Conservation (phyloP, 1,284 basidiomycete genomes). For the Pseudozyma thailandica region DNA sequence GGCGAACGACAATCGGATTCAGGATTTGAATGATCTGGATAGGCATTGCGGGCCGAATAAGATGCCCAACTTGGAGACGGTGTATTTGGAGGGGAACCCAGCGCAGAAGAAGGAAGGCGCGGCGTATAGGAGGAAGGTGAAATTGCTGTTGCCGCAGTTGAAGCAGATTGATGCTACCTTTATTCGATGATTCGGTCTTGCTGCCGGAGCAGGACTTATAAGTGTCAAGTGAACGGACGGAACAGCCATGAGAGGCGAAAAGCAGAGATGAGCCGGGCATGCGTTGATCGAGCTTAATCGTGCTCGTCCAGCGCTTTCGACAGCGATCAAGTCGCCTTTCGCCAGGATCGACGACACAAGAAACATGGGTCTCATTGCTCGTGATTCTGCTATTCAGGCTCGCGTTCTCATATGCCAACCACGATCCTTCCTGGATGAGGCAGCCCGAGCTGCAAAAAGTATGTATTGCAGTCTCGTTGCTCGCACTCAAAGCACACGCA, state of each 20-base stretch:
- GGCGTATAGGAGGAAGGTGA: constrained; percentile 88
- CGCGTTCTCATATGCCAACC: no score
- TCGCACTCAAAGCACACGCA: no score
- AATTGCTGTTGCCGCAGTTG: constrained; percentile 85
- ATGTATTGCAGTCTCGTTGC: no score
- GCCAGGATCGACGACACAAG: no score
- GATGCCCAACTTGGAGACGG: constrained; percentile 77
- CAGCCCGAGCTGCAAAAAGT: no score
- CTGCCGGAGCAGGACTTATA: not conserved
- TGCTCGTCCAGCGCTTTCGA: no score
- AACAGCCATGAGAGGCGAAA: not conserved
- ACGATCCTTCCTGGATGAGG: no score
- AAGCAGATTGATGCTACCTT: constrained; percentile 95
- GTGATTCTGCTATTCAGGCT: no score
- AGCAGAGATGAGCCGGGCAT: no score
- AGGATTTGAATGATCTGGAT: constrained; percentile 77
- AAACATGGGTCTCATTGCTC: no score
- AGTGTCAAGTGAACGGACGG: not conserved
- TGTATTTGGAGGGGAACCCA: constrained; percentile 95
- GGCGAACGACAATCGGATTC: constrained; percentile 89
- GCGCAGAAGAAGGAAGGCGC: constrained; percentile 82
- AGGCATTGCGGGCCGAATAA: constrained; percentile 77
- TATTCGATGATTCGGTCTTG: constrained; percentile 6
- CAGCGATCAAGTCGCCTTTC: no score
- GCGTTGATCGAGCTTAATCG: no score